phyloP scores from a whole-genome alignment of 371 early-diverging fungal species.

The Mucor circinelloides region DNA sequence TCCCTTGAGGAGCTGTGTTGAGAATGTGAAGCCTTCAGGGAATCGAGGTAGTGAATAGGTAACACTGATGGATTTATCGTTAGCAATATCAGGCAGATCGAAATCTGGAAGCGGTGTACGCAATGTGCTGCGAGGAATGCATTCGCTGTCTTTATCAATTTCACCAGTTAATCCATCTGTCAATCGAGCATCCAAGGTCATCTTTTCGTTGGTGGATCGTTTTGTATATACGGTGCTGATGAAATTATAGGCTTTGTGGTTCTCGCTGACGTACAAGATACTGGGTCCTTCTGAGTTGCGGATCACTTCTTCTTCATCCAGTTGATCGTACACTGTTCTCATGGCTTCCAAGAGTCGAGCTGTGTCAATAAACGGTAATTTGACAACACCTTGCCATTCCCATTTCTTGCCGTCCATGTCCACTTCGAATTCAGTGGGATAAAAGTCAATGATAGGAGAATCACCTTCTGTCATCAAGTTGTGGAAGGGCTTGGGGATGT shows the following conservation, averaged over 20 bases:
- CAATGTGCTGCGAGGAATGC: slow-evolving; percentile 74
- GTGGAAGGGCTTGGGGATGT: slow-evolving; percentile 84
- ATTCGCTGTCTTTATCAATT: slow-evolving; percentile 65
- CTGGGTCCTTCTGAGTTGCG: slow-evolving; percentile 82
- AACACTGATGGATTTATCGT: slow-evolving; percentile 64
- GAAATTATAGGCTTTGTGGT: slow-evolving; percentile 67
- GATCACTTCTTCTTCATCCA: slow-evolving; percentile 76
- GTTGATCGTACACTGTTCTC: slow-evolving; percentile 61
- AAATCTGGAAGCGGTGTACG: slow-evolving; percentile 67
- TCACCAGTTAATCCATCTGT: slow-evolving; percentile 67
- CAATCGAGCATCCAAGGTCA: slow-evolving; percentile 58
- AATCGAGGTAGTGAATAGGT: slow-evolving; percentile 50
- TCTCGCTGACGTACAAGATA: slow-evolving; percentile 69
- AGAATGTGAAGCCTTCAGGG: slow-evolving; percentile 45
- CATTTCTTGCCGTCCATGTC: slow-evolving; percentile 98
- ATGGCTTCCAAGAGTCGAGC: slow-evolving; percentile 80
- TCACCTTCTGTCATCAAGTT: slow-evolving; percentile 84
- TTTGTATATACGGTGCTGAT: slow-evolving; percentile 70
- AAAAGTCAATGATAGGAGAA: slow-evolving; percentile 91
- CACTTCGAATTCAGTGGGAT: slow-evolving; percentile 89
- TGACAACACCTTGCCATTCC: slow-evolving; percentile 97
- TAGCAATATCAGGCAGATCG: slow-evolving; percentile 59
- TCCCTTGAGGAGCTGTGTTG: slow-evolving; percentile 54
- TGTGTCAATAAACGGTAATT: slow-evolving; percentile 94
- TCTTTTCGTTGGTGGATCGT: slow-evolving; percentile 44